Conservation (phyloP, 768 basidiomycete genomes). For the Leccinum olivaceopallidum region DNA sequence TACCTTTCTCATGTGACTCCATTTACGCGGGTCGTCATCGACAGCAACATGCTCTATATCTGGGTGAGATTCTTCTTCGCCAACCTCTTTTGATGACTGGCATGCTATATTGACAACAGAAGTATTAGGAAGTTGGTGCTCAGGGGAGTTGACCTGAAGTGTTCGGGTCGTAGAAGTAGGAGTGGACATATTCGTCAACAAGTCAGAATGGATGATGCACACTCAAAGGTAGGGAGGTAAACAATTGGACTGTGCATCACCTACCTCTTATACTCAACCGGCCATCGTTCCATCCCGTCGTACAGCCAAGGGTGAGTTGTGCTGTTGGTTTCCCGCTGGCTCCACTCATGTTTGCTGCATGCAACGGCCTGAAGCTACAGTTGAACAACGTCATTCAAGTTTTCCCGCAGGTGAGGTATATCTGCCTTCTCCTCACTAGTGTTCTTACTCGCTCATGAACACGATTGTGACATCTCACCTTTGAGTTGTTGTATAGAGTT, state of each 20-base stretch:
- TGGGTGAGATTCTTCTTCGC: constrained; percentile 6
- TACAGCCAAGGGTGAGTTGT: not conserved
- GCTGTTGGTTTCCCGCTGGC: not conserved
- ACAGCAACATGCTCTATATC: constrained; percentile 45
- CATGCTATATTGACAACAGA: constrained; percentile 3
- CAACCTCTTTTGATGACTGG: constrained; percentile 1
- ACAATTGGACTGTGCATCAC: not conserved
- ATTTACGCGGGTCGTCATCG: constrained; percentile 59
- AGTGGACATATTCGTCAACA: constrained; percentile 15
- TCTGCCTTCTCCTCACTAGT: constrained; percentile 11
- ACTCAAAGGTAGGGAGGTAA: constrained; percentile 7
- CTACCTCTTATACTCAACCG: constrained; percentile 25
- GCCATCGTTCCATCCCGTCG: constrained; percentile 1
- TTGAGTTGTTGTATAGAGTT: not conserved
- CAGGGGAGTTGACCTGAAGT: not conserved
- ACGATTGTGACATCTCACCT: constrained; percentile 12
- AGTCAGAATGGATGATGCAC: constrained; percentile 2
- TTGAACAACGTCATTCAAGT: constrained; percentile 7
- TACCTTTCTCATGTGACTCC: constrained; percentile 59
- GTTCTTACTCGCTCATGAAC: constrained; percentile 4
- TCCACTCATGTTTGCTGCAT: constrained; percentile 6
- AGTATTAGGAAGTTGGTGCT: constrained; percentile 1
- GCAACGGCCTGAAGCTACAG: not conserved
- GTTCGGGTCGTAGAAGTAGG: constrained; percentile 5
- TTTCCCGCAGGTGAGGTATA: constrained; percentile 19